Conservation (phyloP, 305 asterid species). For the Fraxinus velutina region DNA sequence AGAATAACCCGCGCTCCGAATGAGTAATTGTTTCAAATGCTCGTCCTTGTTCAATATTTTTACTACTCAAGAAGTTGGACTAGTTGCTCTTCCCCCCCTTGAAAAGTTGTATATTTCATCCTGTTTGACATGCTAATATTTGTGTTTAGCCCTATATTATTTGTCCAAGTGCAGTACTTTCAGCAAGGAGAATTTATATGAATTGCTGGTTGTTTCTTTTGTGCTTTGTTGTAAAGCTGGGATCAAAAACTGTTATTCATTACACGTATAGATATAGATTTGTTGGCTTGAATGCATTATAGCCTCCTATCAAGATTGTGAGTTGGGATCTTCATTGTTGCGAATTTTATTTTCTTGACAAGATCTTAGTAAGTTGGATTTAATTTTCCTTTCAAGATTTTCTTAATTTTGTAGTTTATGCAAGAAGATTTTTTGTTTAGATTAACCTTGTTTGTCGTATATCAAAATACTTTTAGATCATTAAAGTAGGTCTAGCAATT, state of each 20-base stretch:
- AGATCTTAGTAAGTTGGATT: not conserved
- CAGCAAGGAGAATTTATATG: not conserved
- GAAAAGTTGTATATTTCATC: not conserved
- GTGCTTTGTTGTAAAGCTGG: not conserved
- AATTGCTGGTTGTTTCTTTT: not conserved
- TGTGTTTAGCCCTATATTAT: not conserved
- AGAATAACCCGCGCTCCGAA: constrained; percentile 32
- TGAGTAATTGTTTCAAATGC: constrained; percentile 23
- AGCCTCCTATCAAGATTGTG: not conserved
- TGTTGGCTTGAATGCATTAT: not conserved
- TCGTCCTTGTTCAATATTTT: not conserved
- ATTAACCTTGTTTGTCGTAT: not conserved
- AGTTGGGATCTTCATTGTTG: not conserved
- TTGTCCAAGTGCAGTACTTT: constrained; percentile 3
- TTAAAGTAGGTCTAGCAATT: not conserved
- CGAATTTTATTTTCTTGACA: not conserved
- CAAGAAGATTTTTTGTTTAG: not conserved
- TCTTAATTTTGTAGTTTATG: not conserved
- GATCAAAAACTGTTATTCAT: not conserved
- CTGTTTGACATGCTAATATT: constrained; percentile 12
- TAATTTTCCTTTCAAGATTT: not conserved
- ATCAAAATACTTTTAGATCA: not conserved
- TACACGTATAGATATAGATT: not conserved
- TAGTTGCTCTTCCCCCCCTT: not conserved
- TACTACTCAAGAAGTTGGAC: not conserved